Base-by-base conservation (phyloP, 306 rosid genomes). In the Lotus japonicus region DNA sequence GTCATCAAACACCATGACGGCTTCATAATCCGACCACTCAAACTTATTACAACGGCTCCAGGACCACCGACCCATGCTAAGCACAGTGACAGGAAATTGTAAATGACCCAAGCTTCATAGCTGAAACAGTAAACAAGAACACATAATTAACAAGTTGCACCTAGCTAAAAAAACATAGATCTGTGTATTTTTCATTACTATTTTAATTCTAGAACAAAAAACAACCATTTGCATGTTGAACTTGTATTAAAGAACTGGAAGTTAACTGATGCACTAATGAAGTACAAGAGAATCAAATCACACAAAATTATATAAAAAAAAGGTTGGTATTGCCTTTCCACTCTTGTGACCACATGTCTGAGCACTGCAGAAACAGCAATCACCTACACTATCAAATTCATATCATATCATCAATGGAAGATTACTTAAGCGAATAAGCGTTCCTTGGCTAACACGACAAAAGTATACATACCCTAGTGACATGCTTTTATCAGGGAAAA, bases 41-140 rank as follows among this genome's bases (percentile, higher is more conserved):
- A 86, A 80, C 98, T 92, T 77, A 92, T 72, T 18, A 88, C 98
- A 55, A 88, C 98, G 33, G 98, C 91, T 79, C 98, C 98, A 58
- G 98, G 98, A 56, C 98, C 98, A 79, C 97, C 98, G 77, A 92
- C 98, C 98, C 98, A 92, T 66, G 94, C 97, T 75, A 92, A 84
- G 78, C 98, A 92, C 18, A 92, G 78, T 7, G 98, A 89, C 19
- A 92, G 76, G 70, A 92, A 92, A 76, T 92, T 89, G 74, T 92
- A 92, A 64, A 92, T 92, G 81, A 92, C 97, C 96, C 97, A 92
- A 18, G 98, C 96, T 88, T 92, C 98, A 71, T 92, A 92, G 76
- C 98, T 92, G 87, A 81, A 77, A 80, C 52, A 73, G 52, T 42
- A 51, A 51, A 77, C 72, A 39, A 58, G 16, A 56, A 28, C 43